Percentiles rank a stretch among this genome's conserved stretches.
Conservation (phyloP, 495 filamentous ascomycete genomes). For the Aspergillus bridgeri region DNA sequence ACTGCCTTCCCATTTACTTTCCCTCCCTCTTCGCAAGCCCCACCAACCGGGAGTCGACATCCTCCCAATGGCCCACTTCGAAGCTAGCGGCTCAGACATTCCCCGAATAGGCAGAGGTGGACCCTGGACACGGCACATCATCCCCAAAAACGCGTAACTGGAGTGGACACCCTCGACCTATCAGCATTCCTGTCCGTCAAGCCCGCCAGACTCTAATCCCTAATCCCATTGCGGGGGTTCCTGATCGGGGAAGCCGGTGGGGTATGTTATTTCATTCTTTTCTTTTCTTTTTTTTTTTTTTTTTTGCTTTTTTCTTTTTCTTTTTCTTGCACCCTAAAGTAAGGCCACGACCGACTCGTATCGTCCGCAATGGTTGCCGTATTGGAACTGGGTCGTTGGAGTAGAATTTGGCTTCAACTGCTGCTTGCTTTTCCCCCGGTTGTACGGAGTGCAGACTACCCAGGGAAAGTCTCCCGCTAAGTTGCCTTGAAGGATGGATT, state of each 20-base stretch:
- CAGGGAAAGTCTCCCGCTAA: too few relatives aligned
- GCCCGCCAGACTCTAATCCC: conserved; percentile 13
- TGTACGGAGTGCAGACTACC: too few relatives aligned
- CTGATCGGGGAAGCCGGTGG: conserved; percentile 20
- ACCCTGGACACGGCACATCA: conserved; percentile 25
- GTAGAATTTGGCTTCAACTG: background rate
- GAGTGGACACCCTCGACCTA: conserved; percentile 9
- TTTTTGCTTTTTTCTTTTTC: background rate
- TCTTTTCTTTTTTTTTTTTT: too few relatives aligned
- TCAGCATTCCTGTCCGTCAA: background rate
- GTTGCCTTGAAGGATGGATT: too few relatives aligned
- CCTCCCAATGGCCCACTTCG: conserved; percentile 18
- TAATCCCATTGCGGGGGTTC: conserved; percentile 20
- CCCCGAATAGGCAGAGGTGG: conserved; percentile 12
- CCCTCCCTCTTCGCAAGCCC: background rate
- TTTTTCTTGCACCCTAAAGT: background rate
- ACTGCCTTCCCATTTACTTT: conserved; percentile 1
- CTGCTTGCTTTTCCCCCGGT: background rate
- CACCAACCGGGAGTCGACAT: conserved; percentile 3
- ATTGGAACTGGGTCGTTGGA: background rate
- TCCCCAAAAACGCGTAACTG: conserved; percentile 27
- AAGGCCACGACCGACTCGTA: conserved; percentile 13
- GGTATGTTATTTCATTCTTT: background rate
- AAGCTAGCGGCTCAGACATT: conserved; percentile 22
- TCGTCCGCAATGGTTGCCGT: conserved; percentile 3